phyloP scores from a whole-genome alignment of 2,329 filamentous ascomycete genomes.

The Botrytis elliptica region DNA sequence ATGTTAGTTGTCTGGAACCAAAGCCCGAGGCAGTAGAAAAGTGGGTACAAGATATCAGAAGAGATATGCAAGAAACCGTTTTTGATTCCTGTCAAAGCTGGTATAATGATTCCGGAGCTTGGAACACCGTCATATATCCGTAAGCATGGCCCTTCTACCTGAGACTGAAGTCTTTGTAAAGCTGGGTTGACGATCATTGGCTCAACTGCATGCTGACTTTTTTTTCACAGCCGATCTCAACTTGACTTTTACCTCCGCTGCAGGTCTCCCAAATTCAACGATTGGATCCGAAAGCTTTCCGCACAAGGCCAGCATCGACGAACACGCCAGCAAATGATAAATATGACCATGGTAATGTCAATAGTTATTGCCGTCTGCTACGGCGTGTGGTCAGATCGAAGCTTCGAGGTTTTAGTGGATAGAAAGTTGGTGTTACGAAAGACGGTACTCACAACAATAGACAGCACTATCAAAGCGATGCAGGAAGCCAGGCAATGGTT shows the following conservation, averaged over 20 bases:
- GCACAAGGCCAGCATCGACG: background rate
- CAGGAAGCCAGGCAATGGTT: background rate
- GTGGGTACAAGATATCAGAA: constrained; percentile 49
- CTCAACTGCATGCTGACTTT: background rate
- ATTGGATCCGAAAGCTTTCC: background rate
- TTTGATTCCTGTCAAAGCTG: background rate
- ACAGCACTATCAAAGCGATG: background rate
- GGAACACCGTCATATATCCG: background rate
- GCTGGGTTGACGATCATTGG: background rate
- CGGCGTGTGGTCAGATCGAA: background rate
- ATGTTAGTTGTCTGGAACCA: constrained; percentile 47
- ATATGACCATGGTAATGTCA: background rate
- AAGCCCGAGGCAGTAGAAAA: constrained; percentile 48
- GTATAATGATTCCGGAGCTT: background rate
- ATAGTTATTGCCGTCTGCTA: background rate
- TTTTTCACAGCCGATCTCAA: background rate
- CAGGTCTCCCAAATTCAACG: background rate
- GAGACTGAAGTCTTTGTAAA: background rate
- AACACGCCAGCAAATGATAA: background rate
- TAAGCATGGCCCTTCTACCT: background rate
- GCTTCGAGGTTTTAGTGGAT: background rate
- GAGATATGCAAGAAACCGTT: constrained; percentile 42
- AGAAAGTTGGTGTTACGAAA: background rate
- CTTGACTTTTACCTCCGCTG: background rate
- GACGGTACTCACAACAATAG: background rate